A percentile compares a stretch with the other conserved stretches of the same genome.
Conservation (phyloP, 2,329 filamentous ascomycete species). For the Fusarium kyushuense region DNA sequence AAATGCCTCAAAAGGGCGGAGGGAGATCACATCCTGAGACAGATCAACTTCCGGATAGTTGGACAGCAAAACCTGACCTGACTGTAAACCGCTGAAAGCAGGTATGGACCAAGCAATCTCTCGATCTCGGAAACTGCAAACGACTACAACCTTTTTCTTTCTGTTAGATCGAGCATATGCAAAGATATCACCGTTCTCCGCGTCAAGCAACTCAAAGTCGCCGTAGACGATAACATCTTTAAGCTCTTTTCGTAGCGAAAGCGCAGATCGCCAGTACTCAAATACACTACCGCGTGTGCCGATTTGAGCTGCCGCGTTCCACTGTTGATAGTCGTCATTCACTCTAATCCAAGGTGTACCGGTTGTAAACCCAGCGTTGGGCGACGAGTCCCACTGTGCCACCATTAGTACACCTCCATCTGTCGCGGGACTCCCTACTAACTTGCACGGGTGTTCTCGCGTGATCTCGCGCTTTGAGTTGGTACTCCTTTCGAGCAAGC, state of each 20-base stretch:
- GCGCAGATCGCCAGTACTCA: slow-evolving; percentile 28
- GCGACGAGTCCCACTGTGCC: slow-evolving; percentile 25
- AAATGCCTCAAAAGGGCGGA: slow-evolving; percentile 35
- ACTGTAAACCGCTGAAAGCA: background rate
- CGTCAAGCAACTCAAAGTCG: slow-evolving; percentile 32
- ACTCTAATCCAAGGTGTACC: slow-evolving; percentile 36
- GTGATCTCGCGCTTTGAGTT: slow-evolving; percentile 34
- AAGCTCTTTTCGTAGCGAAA: slow-evolving; percentile 19
- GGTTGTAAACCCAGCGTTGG: slow-evolving; percentile 31
- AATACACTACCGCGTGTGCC: slow-evolving; percentile 17
- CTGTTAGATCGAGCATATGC: slow-evolving; percentile 24
- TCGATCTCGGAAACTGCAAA: slow-evolving; percentile 31
- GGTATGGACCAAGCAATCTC: slow-evolving; percentile 5
- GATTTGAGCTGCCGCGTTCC: slow-evolving; percentile 30
- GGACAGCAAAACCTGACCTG: slow-evolving; percentile 13
- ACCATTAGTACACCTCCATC: background rate
- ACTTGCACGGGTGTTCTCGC: slow-evolving; percentile 35
- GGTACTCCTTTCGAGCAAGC: slow-evolving; percentile 30
- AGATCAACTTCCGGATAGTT: slow-evolving; percentile 19
- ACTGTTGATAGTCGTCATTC: slow-evolving; percentile 33
- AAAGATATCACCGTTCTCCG: slow-evolving; percentile 23
- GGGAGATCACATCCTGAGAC: background rate
- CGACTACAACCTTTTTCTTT: background rate
- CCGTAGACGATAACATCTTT: slow-evolving; percentile 29
- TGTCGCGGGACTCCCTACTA: background rate